Base-by-base conservation (phyloP, 257 asterid species). In the Salvia miltiorrhiza region DNA sequence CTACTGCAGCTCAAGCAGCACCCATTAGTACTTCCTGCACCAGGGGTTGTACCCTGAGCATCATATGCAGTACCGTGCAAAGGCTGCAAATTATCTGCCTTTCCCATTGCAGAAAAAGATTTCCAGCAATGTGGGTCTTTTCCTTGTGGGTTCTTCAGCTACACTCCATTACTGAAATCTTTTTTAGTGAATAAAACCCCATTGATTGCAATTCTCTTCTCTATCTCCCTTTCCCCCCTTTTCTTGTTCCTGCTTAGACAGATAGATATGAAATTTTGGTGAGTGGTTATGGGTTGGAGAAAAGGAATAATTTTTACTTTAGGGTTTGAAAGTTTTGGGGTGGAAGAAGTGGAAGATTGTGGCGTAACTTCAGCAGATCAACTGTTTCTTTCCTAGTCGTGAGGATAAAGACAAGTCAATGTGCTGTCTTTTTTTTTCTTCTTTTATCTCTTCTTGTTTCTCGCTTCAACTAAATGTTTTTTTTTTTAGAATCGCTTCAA, bases 71-170 rank as follows among this genome's bases (percentile, higher is more conserved):
- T 70, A 85, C 91, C 74, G 4, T 85, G 79, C 64, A 80, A 63
- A 73, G 57, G 44, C 35, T 70, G 81, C 64, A 64, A 95, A 57
- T 84, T 83, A 68, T 88, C 96, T 37, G 67, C 78, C 84, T 91
- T 91, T n/a, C 97, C 97, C 97, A 91, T 91, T 76, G 86, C 82
- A 39, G 69, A 16, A 76, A 23, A 13, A 7, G 39, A 9, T 8
- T 3, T 62, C 76, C 76, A 70, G 65, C 83, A 90, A 87, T 90
- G 95, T 82, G 87, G 87, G 81, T 40, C 14, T 55, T 56, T 64
- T 30, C 56, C 68, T 78, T 64, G 40, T 66, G 70, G 72, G 80
- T 39, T 39, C 63, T 69, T 70, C 72, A 30, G 60, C 78, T 79
- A 77, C 57, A 72, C 83, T 75, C 86, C 95, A 85, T 84, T 78